These are phyloP conservation scores for Rhodotorula sp. DNA, from an alignment of 1,284 basidiomycete genomes.

Conservation along the genomic window DNA sequence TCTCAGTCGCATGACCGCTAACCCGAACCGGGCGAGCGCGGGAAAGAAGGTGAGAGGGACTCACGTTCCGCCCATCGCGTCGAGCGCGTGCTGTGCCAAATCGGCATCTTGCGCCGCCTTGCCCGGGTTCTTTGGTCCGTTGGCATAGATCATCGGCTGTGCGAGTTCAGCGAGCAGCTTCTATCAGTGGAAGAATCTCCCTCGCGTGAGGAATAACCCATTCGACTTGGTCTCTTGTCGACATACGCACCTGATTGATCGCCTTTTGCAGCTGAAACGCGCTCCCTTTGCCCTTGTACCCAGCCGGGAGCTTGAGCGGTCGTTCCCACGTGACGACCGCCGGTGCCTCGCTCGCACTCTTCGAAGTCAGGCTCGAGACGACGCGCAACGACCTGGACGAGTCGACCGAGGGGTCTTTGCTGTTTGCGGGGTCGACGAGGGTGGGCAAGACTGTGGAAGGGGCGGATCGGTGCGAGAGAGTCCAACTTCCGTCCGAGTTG, in stretches of 20 bases:
- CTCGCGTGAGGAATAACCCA: rapidly evolving
- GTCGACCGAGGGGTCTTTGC: background rate
- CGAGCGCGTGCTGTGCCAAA: constrained; percentile 16
- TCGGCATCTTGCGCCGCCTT: constrained; percentile 12
- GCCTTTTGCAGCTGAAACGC: constrained; percentile 4
- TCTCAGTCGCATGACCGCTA: background rate
- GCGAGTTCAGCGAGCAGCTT: background rate
- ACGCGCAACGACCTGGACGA: constrained; percentile 10
- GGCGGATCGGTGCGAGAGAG: constrained; percentile 28
- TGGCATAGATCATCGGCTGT: constrained; percentile 22
- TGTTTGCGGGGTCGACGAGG: background rate
- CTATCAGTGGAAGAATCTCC: no score
- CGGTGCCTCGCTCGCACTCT: constrained; percentile 6
- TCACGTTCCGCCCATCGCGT: constrained; percentile 17
- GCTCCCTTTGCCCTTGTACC: constrained; percentile 10
- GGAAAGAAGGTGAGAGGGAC: background rate
- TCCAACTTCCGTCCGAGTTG: constrained; percentile 19
- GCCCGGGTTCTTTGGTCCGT: constrained; percentile 19
- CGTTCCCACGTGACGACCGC: constrained; percentile 18
- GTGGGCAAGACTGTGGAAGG: constrained; percentile 15
- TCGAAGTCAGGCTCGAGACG: constrained; percentile 4
- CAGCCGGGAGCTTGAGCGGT: constrained; percentile 1
- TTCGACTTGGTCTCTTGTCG: background rate
- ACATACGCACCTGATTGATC: constrained; percentile 16
- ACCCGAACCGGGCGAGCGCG: no score